A percentile compares a stretch with the other conserved stretches of the same genome.
Evolutionary conservation across 2,329 filamentous ascomycete species (phyloP).

Genomic region (Alternaria sp.): DNA sequence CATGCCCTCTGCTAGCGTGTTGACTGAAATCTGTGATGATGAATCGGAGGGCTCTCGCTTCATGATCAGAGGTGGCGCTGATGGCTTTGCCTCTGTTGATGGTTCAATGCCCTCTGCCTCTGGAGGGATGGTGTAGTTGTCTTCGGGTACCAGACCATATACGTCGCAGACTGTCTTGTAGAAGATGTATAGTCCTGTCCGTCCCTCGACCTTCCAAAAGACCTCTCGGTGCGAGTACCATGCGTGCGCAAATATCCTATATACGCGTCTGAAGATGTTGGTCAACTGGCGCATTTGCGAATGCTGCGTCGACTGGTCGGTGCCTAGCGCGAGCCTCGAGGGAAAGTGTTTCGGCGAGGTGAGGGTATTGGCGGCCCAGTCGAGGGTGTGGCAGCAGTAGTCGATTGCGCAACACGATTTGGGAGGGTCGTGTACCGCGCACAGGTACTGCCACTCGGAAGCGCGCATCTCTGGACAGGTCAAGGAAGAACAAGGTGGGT

Average conservation of each 20-base stretch:
- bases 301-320: conserved; percentile 48
- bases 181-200: conserved; percentile 92
- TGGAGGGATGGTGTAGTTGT: conserved; percentile 94
- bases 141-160: conserved; percentile 86
- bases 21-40: conserved; percentile 31
- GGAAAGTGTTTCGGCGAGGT: conserved; percentile 96
- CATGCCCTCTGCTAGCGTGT: conserved; percentile 31
- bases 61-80: conserved; percentile 43
- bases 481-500: conserved; percentile 83
- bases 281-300: conserved; percentile 82
- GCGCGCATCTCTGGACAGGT: conserved; percentile 99
- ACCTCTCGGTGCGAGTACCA: conserved; percentile 98
- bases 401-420: conserved; percentile 98
- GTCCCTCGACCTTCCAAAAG: conserved; percentile 91
- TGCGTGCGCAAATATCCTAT: conserved; percentile 96
- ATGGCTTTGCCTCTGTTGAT: conserved; percentile 56
- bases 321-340: conserved; percentile 74
- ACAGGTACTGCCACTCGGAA: conserved; percentile 98
- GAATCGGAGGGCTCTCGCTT: conserved; percentile 47
- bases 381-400: conserved; percentile 98
- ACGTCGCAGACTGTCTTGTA: conserved; percentile 97
- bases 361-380: conserved; percentile 95
- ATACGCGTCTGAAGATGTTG: conserved; percentile 93
- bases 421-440: conserved; percentile 94
- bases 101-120: conserved; percentile 81